Percentiles rank a stretch among this genome's conserved stretches.
phyloP scores from a whole-genome alignment of 2,329 filamentous ascomycete species.

The Calonectria pseudoturangicola region DNA sequence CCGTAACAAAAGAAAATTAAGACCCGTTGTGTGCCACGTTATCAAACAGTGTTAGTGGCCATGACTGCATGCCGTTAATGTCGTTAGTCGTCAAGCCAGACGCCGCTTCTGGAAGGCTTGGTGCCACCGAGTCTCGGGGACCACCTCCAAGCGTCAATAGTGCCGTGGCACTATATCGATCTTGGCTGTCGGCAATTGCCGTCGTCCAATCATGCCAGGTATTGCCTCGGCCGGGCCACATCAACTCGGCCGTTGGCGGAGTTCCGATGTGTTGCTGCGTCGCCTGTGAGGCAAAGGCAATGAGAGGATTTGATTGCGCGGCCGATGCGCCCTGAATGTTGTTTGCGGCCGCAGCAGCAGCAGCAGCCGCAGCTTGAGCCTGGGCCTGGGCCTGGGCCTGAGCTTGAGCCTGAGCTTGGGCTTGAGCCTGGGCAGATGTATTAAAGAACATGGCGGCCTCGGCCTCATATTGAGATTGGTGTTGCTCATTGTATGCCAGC shows the following conservation, averaged over 20 bases:
- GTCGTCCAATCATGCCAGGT: constrained; percentile 74
- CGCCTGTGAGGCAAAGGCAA: constrained; percentile 63
- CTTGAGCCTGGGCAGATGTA: constrained; percentile 46
- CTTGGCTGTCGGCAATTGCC: constrained; percentile 69
- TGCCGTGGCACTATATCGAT: constrained; percentile 69
- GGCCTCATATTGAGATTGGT: constrained; percentile 54
- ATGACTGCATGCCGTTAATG: constrained; percentile 56
- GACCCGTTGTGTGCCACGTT: constrained; percentile 51
- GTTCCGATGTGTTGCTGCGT: constrained; percentile 59
- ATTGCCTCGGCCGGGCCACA: constrained; percentile 63
- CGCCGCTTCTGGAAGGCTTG: constrained; percentile 45
- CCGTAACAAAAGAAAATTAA: constrained; percentile 44
- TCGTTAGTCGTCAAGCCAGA: constrained; percentile 50
- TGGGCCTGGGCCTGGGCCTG: constrained; percentile 36
- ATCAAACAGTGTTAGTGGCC: constrained; percentile 59
- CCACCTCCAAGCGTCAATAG: constrained; percentile 67
- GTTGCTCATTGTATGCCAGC: constrained; percentile 56
- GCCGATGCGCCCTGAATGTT: constrained; percentile 48
- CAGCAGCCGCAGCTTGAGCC: constrained; percentile 36
- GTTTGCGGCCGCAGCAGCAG: constrained; percentile 47
- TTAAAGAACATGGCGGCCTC: constrained; percentile 57
- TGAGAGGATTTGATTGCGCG: constrained; percentile 61
- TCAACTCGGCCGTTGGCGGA: constrained; percentile 54
- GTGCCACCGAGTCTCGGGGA: constrained; percentile 45
- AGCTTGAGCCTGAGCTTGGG: constrained; percentile 8